A percentile compares a stretch with the other conserved stretches of the same genome.
Conservation (phyloP, 140 eudicot species). For the Anethum foeniculum region DNA sequence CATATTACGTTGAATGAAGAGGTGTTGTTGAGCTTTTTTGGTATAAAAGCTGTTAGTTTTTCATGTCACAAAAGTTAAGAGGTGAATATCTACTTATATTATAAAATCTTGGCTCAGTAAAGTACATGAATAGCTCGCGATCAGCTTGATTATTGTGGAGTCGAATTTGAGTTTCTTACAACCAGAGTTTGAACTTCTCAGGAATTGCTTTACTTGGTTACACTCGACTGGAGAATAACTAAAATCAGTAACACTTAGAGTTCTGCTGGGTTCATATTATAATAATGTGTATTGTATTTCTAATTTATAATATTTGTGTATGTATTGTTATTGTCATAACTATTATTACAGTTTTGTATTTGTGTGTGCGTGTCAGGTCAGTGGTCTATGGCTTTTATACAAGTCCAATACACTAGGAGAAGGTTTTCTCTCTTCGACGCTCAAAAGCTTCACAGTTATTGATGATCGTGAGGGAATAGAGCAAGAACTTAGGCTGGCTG, state of each 20-base stretch:
- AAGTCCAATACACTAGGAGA: constrained; percentile 73
- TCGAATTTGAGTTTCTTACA: too few relatives aligned
- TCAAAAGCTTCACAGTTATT: constrained; percentile 70
- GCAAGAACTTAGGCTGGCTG: constrained; percentile 82
- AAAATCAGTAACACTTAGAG: background rate
- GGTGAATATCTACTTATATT: too few relatives aligned
- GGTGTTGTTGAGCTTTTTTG: background rate
- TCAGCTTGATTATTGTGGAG: too few relatives aligned
- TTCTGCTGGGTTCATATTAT: background rate
- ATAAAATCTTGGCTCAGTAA: too few relatives aligned
- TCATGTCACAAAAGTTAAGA: too few relatives aligned
- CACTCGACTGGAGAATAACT: background rate
- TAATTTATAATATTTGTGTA: background rate
- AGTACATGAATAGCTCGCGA: too few relatives aligned
- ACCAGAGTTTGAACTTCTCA: too few relatives aligned
- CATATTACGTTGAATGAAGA: background rate
- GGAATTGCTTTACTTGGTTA: background rate
- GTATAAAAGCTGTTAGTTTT: background rate
- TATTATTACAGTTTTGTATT: background rate
- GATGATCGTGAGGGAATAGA: constrained; percentile 95
- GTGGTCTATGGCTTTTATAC: constrained; percentile 87
- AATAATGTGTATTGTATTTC: background rate
- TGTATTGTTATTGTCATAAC: background rate
- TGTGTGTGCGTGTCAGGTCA: constrained; percentile 43
- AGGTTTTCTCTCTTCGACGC: constrained; percentile 67